Percentiles rank a stretch among this genome's conserved stretches.
These are phyloP conservation scores for Echeveria elegans DNA, from an alignment of 164 flowering plant species.

Conservation along the genomic window DNA sequence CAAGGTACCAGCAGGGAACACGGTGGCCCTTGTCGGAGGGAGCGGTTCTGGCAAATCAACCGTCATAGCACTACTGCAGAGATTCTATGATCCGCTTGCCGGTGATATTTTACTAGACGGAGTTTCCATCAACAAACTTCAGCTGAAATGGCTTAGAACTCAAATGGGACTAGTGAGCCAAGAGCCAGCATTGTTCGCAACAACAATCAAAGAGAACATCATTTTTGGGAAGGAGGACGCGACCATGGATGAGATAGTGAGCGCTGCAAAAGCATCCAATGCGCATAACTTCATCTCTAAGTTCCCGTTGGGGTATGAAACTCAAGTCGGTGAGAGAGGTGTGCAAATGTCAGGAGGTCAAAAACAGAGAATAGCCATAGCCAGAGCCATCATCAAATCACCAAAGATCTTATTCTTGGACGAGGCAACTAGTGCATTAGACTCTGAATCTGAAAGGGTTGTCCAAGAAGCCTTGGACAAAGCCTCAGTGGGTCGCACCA, in stretches of 20 bases:
- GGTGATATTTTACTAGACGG: slow-evolving; percentile 73
- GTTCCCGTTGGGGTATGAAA: slow-evolving; percentile 73
- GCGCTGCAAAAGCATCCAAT: slow-evolving; percentile 74
- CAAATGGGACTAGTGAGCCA: slow-evolving; percentile 95
- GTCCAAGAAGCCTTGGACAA: slow-evolving; percentile 77
- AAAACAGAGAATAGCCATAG: slow-evolving; percentile 87
- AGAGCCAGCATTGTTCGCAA: slow-evolving; percentile 83
- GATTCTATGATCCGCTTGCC: slow-evolving; percentile 68
- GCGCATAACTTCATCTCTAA: slow-evolving; percentile 74
- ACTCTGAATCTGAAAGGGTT: slow-evolving; percentile 71
- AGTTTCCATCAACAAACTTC: slow-evolving; percentile 45
- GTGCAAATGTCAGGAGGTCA: slow-evolving; percentile 90
- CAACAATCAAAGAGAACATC: slow-evolving; percentile 70
- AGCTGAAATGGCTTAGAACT: slow-evolving; percentile 77
- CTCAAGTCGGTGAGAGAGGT: slow-evolving; percentile 87
- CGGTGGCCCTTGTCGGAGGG: slow-evolving; percentile 78
- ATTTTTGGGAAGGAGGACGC: slow-evolving; percentile 85
- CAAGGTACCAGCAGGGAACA: slow-evolving; percentile 54
- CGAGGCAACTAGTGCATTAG: slow-evolving; percentile 84
- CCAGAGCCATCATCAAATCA: slow-evolving; percentile 60
- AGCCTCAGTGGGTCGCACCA: slow-evolving; percentile 61
- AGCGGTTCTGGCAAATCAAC: slow-evolving; percentile 96
- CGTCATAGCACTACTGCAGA: slow-evolving; percentile 49
- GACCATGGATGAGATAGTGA: slow-evolving; percentile 48
- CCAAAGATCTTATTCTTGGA: slow-evolving; percentile 70